phyloP scores from a whole-genome alignment of 257 asterid genomes.

The Primulina huaijiensis region DNA sequence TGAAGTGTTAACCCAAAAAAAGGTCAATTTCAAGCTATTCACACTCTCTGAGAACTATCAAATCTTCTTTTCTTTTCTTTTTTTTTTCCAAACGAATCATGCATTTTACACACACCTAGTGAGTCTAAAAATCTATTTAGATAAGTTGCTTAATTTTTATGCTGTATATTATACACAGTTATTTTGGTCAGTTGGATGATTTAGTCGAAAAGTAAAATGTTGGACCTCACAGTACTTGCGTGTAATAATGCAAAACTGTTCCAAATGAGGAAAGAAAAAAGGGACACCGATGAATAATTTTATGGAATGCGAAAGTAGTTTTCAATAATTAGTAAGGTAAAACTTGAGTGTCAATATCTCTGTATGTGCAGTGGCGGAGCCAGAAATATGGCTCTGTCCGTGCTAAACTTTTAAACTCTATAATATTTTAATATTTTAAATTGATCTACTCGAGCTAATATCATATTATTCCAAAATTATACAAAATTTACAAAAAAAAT shows the following conservation, averaged over 20 bases:
- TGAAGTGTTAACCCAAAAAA: slow-evolving; percentile 5
- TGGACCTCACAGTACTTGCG: slow-evolving; percentile 17
- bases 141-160: background rate
- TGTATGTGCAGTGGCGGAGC: too few species aligned
- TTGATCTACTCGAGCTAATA: too few species aligned
- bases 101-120: slow-evolving; percentile 8
- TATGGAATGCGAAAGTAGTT: background rate
- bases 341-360: background rate
- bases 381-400: too few species aligned
- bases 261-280: background rate
- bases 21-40: background rate
- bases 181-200: background rate
- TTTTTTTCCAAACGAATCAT: background rate
- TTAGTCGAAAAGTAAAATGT: background rate
- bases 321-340: background rate
- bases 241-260: background rate
- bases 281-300: too few species aligned
- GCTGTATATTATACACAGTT: slow-evolving; percentile 5
- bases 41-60: slow-evolving; percentile 10
- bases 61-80: background rate
- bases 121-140: background rate
- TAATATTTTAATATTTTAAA: too few species aligned
- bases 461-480: too few species aligned
- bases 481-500: too few species aligned
- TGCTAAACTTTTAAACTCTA: too few species aligned